These are phyloP conservation scores for Clarireedia homoeocarpa DNA, from an alignment of 2,329 filamentous ascomycete species.

Conservation along the genomic window DNA sequence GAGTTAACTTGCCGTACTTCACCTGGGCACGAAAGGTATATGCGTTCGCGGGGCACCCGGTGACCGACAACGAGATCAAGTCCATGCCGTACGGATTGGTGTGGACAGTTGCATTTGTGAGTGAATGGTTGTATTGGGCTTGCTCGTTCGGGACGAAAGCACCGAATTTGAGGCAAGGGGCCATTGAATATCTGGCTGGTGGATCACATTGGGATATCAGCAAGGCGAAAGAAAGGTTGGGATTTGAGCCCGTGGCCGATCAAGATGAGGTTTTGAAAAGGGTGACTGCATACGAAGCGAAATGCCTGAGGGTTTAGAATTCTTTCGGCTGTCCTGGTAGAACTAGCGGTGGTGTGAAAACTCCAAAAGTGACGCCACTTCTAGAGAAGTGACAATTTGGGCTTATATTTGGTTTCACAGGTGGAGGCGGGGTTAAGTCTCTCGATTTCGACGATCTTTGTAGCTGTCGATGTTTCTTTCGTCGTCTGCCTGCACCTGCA, in stretches of 20 bases:
- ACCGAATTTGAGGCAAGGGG: neutral
- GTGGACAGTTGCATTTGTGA: neutral
- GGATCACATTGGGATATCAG: conserved; percentile 6
- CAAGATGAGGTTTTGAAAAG: conserved; percentile 6
- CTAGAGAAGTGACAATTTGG: neutral
- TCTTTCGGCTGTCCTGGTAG: too few species aligned
- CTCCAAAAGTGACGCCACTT: neutral
- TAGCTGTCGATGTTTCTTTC: too few species aligned
- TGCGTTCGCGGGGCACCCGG: neutral
- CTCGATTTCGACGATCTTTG: too few species aligned
- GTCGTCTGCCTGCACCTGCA: too few species aligned
- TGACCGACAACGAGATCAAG: neutral
- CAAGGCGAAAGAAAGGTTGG: conserved; percentile 10
- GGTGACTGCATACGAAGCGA: neutral
- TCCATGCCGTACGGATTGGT: neutral
- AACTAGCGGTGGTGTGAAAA: neutral
- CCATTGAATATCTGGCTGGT: conserved; percentile 1
- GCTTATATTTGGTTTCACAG: neutral
- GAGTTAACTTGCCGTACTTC: conserved; percentile 28
- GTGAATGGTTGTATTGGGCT: neutral
- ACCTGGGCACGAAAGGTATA: conserved; percentile 7
- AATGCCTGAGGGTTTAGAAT: neutral
- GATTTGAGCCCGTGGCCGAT: conserved; percentile 7
- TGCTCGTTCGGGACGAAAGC: neutral
- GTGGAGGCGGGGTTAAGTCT: too few species aligned